Evolutionary conservation across 768 basidiomycete genomes (phyloP).

Genomic region (Psilocybe subaeruginosa): DNA sequence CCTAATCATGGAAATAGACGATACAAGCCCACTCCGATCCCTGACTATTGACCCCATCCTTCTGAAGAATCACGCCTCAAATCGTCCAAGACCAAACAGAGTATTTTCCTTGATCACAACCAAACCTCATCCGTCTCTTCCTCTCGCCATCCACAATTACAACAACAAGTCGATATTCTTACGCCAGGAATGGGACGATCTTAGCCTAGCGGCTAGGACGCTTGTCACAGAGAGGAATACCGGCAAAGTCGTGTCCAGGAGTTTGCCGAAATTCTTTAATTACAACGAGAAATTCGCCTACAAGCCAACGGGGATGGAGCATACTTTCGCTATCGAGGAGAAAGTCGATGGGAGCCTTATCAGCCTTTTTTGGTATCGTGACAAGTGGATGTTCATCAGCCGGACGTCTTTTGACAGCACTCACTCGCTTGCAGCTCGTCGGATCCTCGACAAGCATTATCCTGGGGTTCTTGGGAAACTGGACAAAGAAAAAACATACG

Average conservation of each 20-base stretch:
- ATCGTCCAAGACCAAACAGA: conserved; percentile 7
- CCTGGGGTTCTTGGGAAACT: conserved; percentile 18
- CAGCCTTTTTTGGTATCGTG: conserved; percentile 23
- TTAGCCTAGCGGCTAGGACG: conserved; percentile 22
- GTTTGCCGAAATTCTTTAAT: conserved; percentile 29
- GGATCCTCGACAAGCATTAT: conserved; percentile 22
- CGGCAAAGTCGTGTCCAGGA: conserved; percentile 25
- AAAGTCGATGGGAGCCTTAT: conserved; percentile 30
- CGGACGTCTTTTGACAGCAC: conserved; percentile 22
- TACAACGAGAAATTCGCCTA: conserved; percentile 25
- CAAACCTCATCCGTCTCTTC: conserved; percentile 23
- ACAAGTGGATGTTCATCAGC: conserved; percentile 20
- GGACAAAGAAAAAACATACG: conserved; percentile 24
- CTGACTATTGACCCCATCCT: neutral
- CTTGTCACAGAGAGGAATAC: conserved; percentile 22
- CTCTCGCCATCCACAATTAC: conserved; percentile 27
- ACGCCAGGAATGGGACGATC: conserved; percentile 15
- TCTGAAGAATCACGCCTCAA: neutral
- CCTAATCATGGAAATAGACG: neutral
- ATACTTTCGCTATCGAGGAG: conserved; percentile 24
- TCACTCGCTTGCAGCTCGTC: conserved; percentile 19
- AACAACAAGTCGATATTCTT: conserved; percentile 17
- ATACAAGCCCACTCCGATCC: neutral
- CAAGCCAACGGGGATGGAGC: conserved; percentile 23
- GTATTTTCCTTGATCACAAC: conserved; percentile 19